Conservation (phyloP, 257 asterid species). For the Lavandula angustifolia region DNA sequence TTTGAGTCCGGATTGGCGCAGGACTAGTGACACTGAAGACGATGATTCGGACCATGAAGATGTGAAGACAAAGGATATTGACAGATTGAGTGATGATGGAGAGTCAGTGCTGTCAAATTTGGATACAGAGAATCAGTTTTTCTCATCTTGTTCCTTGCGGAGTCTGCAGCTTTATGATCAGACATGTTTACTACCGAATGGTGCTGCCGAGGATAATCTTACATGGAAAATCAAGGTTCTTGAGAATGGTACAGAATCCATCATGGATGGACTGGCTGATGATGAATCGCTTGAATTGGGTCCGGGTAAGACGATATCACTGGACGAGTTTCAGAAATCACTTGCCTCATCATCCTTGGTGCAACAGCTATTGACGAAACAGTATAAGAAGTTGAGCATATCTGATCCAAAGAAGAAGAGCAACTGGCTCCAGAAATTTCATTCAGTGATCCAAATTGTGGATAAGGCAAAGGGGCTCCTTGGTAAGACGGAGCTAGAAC, state of each 20-base stretch:
- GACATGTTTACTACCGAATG: conserved; percentile 37
- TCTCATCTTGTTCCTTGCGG: conserved; percentile 47
- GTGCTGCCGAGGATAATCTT: conserved; percentile 34
- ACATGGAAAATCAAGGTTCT: conserved; percentile 45
- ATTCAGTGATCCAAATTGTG: conserved; percentile 36
- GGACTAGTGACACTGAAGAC: conserved; percentile 33
- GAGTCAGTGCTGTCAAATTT: conserved; percentile 49
- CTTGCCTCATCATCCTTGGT: conserved; percentile 65
- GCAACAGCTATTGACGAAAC: conserved; percentile 51
- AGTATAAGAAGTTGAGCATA: conserved; percentile 32
- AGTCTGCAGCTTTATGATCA: conserved; percentile 39
- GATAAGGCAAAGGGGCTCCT: conserved; percentile 45
- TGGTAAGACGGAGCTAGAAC: conserved; percentile 35
- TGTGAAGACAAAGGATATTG: conserved; percentile 22
- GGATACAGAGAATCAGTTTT: conserved; percentile 43
- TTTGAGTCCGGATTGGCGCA: conserved; percentile 43
- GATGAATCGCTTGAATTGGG: conserved; percentile 58
- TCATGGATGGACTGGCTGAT: conserved; percentile 44
- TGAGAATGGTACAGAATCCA: conserved; percentile 57
- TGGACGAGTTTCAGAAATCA: conserved; percentile 66
- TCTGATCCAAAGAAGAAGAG: conserved; percentile 48
- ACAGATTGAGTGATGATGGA: conserved; percentile 44
- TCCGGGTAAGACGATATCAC: conserved; percentile 51
- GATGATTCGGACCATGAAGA: conserved; percentile 33
- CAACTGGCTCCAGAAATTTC: conserved; percentile 63